Percentiles rank a stretch among this genome's conserved stretches.
Conservation (phyloP, 805 yeast genomes). For the Lipomyces japonicus region DNA sequence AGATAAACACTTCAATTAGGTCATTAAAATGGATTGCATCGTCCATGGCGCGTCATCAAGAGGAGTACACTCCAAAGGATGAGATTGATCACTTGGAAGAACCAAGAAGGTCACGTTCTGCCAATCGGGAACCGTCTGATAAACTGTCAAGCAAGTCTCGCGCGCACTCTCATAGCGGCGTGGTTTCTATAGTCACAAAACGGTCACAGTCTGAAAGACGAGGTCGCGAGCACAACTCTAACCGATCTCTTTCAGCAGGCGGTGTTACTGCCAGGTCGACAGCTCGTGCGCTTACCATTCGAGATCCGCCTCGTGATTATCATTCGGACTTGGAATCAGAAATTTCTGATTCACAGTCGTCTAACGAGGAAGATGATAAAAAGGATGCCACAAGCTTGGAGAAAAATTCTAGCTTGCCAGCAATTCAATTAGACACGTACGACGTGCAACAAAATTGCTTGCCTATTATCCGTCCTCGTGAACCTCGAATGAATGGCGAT, state of each 20-base stretch:
- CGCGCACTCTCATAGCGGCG: neutral
- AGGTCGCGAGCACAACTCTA: neutral
- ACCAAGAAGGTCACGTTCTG: slow-evolving; percentile 16
- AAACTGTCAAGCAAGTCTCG: slow-evolving; percentile 3
- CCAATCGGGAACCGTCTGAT: slow-evolving; percentile 1
- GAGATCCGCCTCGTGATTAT: slow-evolving; percentile 12
- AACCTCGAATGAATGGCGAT: slow-evolving; percentile 37
- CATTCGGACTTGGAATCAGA: neutral
- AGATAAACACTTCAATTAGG: slow-evolving; percentile 22
- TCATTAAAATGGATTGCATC: slow-evolving; percentile 27
- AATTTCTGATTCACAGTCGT: neutral
- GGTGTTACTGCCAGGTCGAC: slow-evolving; percentile 26
- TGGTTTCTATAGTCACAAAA: neutral
- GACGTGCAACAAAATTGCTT: slow-evolving; percentile 34
- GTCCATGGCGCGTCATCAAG: slow-evolving; percentile 28
- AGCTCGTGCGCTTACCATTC: slow-evolving; percentile 25
- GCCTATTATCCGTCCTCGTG: slow-evolving; percentile 35
- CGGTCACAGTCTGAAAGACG: slow-evolving; percentile 15
- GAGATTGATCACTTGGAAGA: slow-evolving; percentile 19
- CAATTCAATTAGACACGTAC: slow-evolving; percentile 34
- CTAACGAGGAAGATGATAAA: slow-evolving; percentile 3
- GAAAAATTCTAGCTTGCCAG: too few relatives aligned
- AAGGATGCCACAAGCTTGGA: slow-evolving; percentile 11
- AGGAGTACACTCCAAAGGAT: slow-evolving; percentile 24
- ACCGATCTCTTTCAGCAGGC: slow-evolving; percentile 19